Base-by-base conservation (phyloP, 2,329 filamentous ascomycete species). In the Colletotrichum sojae region DNA sequence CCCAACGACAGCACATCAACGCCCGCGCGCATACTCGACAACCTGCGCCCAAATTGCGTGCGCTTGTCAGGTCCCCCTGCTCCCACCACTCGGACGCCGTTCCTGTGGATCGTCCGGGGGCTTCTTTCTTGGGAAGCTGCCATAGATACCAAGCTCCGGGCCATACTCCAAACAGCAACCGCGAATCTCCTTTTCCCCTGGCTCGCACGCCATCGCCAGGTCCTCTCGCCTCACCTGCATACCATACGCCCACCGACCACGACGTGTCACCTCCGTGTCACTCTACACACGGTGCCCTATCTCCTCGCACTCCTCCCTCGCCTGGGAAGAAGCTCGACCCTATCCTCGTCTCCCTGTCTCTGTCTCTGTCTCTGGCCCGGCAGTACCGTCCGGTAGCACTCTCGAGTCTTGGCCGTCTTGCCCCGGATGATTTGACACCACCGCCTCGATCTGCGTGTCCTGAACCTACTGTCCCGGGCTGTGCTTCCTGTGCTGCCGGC, bases 161-260 rank as follows among this genome's bases (percentile, higher is more conserved):
- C 55, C 56, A 69, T 45, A 20, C 49, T 64, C 20, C 18, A 43
- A 61, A 18, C 45, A 66, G 55, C 43, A 20, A 40, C 48, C 51
- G 56, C 66, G 55, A 69, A 60, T 55, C 62, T 48, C 57, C 39
- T 43, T 49, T 56, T 69, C 62, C 63, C 67, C 67, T 67, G 67
- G 51, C 67, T 69, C 63, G 67, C 67, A 70, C 67, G 67, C 64
- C 67, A 70, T 70, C 67, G 63, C 63, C 67, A 69, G 67, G 63
- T 22, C 63, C 54, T 67, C 67, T 70, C 54, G 48, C 64, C 67
- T 70, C 67, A 70, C 67, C 64, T 48, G 48, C 63, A 58, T 53
- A 55, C 55, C 66, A 56, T 61, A 61, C 67, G 46, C 43, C 51
- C 22, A 27, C 25, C 62, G 45, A n/a, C 51, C 31, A 63, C 60